Percentiles rank a stretch among this genome's conserved stretches.
phyloP scores from a whole-genome alignment of 768 basidiomycete species.

The Boletus coccyginus region DNA sequence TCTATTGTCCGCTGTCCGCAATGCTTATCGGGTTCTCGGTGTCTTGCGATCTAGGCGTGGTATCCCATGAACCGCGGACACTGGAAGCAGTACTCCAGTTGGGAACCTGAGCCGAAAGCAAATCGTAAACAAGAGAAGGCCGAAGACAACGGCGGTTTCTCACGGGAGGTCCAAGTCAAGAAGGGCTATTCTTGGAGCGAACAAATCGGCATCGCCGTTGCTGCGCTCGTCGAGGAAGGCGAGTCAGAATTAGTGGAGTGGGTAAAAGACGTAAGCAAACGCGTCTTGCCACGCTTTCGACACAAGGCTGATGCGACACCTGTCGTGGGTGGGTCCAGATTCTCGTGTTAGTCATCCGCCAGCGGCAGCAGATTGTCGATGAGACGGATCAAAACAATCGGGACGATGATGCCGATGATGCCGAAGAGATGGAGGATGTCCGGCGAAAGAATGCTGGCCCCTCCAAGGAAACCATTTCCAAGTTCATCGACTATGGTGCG shows the following conservation, averaged over 20 bases:
- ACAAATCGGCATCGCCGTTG: slow-evolving; percentile 83
- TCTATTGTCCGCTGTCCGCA: slow-evolving; percentile 12
- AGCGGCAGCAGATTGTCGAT: slow-evolving; percentile 58
- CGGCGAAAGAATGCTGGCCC: slow-evolving; percentile 36
- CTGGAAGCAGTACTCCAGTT: slow-evolving; percentile 84
- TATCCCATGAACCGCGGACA: slow-evolving; percentile 85
- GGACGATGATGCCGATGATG: slow-evolving; percentile 37
- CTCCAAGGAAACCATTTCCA: slow-evolving; percentile 65
- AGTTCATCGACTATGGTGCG: slow-evolving; percentile 78
- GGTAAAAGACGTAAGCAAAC: slow-evolving; percentile 71
- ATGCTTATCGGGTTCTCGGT: slow-evolving; percentile 18
- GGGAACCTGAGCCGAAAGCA: slow-evolving; percentile 54
- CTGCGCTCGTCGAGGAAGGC: slow-evolving; percentile 64
- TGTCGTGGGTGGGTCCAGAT: slow-evolving; percentile 43
- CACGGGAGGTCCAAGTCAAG: slow-evolving; percentile 76
- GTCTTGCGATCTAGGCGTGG: slow-evolving; percentile 55
- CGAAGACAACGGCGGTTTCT: slow-evolving; percentile 41
- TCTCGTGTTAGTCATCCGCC: slow-evolving; percentile 54
- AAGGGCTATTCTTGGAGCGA: slow-evolving; percentile 89
- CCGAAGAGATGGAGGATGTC: slow-evolving; percentile 33
- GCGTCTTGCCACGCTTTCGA: slow-evolving; percentile 16
- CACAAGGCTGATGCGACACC: slow-evolving; percentile 18
- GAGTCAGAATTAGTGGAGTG: slow-evolving; percentile 69
- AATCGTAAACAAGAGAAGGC: slow-evolving; percentile 29
- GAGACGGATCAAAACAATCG: slow-evolving; percentile 50